Conservation (phyloP, 2,329 filamentous ascomycete genomes). For the Acrodontium crateriforme region DNA sequence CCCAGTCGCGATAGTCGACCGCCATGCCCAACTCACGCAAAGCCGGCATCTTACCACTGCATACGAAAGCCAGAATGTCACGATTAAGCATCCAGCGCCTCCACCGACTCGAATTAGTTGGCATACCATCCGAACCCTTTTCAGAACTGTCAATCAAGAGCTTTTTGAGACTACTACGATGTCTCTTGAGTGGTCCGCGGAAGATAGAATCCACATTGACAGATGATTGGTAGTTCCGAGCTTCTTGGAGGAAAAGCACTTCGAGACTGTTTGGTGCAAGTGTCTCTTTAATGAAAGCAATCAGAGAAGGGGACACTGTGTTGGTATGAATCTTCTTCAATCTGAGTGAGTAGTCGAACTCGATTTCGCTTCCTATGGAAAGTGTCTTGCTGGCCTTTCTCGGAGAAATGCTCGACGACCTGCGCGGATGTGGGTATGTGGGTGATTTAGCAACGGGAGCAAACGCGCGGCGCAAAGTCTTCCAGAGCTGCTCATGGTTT, state of each 20-base stretch:
- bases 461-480: slow-evolving; percentile 46
- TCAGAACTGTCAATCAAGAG: slow-evolving; percentile 60
- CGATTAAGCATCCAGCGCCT: slow-evolving; percentile 56
- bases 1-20: slow-evolving; percentile 66
- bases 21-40: slow-evolving; percentile 59
- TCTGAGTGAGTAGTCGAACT: slow-evolving; percentile 44
- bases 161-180: slow-evolving; percentile 56
- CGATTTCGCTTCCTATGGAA: slow-evolving; percentile 7
- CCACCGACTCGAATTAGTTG: slow-evolving; percentile 36
- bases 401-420: slow-evolving; percentile 18
- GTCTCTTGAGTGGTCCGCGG: slow-evolving; percentile 53
- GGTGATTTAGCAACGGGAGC: slow-evolving; percentile 24
- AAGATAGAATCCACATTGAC: slow-evolving; percentile 61
- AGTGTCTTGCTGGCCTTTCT: slow-evolving; percentile 11
- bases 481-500: slow-evolving; percentile 64
- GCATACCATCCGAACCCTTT: slow-evolving; percentile 29
- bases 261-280: slow-evolving; percentile 69
- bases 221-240: slow-evolving; percentile 35
- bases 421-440: slow-evolving; percentile 24
- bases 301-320: slow-evolving; percentile 51
- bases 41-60: slow-evolving; percentile 59
- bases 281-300: slow-evolving; percentile 63
- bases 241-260: slow-evolving; percentile 62
- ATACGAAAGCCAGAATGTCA: slow-evolving; percentile 59
- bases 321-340: slow-evolving; percentile 67